Conservation (phyloP, 2,329 filamentous ascomycete genomes). For the Talaromyces sp. region DNA sequence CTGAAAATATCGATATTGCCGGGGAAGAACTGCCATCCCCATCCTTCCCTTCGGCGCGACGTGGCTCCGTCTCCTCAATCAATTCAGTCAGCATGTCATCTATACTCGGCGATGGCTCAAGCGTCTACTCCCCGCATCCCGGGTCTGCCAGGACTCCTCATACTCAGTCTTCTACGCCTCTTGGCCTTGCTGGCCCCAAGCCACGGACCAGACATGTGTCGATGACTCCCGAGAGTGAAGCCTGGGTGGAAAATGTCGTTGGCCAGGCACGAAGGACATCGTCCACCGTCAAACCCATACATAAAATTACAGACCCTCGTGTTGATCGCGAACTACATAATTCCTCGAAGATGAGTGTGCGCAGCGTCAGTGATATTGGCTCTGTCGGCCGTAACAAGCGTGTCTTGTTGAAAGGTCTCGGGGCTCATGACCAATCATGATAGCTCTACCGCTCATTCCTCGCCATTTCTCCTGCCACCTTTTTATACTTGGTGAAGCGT, state of each 20-base stretch:
- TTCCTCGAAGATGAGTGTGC: conserved; percentile 18
- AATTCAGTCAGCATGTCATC: conserved; percentile 29
- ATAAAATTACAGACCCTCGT: conserved; percentile 16
- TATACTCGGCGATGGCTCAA: conserved; percentile 20
- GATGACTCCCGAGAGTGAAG: conserved; percentile 42
- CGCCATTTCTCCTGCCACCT: background rate
- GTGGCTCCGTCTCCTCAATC: conserved; percentile 35
- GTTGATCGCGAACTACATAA: conserved; percentile 17
- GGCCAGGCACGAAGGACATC: conserved; percentile 38
- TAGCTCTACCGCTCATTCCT: background rate
- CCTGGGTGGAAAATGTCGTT: conserved; percentile 44
- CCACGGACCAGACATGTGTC: conserved; percentile 34
- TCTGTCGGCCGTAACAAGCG: conserved; percentile 31
- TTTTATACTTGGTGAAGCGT: background rate
- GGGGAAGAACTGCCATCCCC: conserved; percentile 24
- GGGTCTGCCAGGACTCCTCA: conserved; percentile 18
- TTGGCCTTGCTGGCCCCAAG: conserved; percentile 42
- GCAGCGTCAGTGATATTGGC: conserved; percentile 37
- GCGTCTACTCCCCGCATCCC: conserved; percentile 20
- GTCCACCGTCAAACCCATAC: conserved; percentile 26
- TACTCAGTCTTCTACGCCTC: conserved; percentile 26
- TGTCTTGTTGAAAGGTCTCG: conserved; percentile 33
- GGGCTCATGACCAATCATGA: conserved; percentile 16
- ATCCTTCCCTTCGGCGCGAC: conserved; percentile 24
- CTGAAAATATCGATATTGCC: conserved; percentile 22